Conservation (phyloP, 305 asterid species). For the Solanum hybrid region DNA sequence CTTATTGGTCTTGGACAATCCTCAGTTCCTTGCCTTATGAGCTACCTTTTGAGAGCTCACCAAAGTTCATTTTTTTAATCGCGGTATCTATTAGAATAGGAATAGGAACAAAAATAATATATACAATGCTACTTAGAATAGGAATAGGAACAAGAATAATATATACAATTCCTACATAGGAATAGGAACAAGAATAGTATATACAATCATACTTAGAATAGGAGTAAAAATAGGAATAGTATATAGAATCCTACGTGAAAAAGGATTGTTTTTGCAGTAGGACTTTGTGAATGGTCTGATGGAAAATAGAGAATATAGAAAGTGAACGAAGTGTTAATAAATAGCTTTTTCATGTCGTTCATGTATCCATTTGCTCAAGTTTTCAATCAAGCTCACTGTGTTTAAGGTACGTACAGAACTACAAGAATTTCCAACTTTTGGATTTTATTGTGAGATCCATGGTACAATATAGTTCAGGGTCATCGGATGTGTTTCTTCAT, state of each 20-base stretch:
- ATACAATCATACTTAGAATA: background rate
- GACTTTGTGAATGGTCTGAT: background rate
- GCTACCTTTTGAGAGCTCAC: background rate
- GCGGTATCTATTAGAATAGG: background rate
- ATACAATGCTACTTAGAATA: background rate
- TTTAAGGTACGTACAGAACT: background rate
- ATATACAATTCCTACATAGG: background rate
- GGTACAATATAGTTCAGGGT: background rate
- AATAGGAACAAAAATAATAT: background rate
- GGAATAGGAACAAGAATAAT: background rate
- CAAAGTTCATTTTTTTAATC: background rate
- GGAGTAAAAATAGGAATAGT: background rate
- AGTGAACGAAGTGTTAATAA: background rate
- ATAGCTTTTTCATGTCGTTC: background rate
- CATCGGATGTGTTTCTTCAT: background rate
- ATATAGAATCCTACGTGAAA: background rate
- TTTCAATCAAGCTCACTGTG: background rate
- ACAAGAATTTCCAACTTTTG: background rate
- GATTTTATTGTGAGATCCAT: background rate
- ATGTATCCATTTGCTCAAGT: background rate
- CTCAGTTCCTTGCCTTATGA: background rate
- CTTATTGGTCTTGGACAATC: background rate
- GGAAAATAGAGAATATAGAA: background rate
- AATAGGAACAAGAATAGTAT: background rate
- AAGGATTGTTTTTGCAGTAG: background rate